phyloP scores from a whole-genome alignment of 306 rosid genomes.

The Acacia crassicarpa region DNA sequence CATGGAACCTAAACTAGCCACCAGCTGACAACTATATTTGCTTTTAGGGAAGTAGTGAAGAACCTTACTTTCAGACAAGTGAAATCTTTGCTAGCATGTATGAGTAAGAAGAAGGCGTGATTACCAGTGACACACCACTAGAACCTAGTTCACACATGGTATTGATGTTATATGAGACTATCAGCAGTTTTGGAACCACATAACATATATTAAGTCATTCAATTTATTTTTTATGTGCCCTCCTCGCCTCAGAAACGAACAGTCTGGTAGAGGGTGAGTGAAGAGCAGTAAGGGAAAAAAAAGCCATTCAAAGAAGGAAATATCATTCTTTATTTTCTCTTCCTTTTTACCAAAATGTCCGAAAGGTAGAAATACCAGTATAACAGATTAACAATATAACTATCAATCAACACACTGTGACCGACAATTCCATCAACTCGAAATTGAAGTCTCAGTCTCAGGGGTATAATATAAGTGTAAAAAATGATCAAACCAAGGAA shows the following conservation, averaged over 20 bases:
- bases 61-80: not conserved
- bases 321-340: not conserved
- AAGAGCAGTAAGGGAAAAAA: not conserved
- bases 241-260: not conserved
- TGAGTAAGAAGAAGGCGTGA: constrained; percentile 21
- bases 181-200: no score
- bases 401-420: not conserved
- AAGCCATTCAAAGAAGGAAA: not conserved
- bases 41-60: not conserved
- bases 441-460: no score
- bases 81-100: not conserved
- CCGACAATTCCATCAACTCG: no score
- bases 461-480: no score
- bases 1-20: not conserved
- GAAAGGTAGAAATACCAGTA: no score
- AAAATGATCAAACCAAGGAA: no score
- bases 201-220: no score
- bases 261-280: not conserved
- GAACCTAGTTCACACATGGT: constrained; percentile 90
- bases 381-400: not conserved
- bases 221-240: not conserved
- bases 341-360: not conserved
- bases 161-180: constrained; percentile 41
- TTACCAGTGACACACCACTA: constrained; percentile 74
- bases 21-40: constrained; percentile 8